Evolutionary conservation across 129 eudicot species (phyloP).

Genomic region (Saussurea involucrata): DNA sequence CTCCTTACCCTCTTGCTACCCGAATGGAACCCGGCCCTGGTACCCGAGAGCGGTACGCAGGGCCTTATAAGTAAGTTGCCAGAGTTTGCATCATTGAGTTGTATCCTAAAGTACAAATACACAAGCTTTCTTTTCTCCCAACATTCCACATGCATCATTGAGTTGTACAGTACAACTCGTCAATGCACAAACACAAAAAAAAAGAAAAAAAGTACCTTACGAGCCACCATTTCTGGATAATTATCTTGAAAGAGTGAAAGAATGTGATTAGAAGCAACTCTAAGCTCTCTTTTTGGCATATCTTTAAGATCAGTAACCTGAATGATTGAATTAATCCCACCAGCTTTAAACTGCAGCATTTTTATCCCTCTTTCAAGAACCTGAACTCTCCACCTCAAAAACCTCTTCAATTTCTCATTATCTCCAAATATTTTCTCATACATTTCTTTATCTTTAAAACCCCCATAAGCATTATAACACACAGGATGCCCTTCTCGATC

Average conservation of each 20-base stretch:
- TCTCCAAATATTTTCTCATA: conserved; percentile 80
- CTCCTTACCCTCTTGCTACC: too few species aligned
- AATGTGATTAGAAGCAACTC: conserved; percentile 88
- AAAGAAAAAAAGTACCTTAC: conserved; percentile 49
- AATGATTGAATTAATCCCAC: conserved; percentile 83
- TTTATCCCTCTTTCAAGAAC: conserved; percentile 87
- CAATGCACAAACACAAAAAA: neutral
- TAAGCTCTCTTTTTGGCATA: conserved; percentile 96
- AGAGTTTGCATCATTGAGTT: neutral
- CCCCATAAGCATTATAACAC: conserved; percentile 92
- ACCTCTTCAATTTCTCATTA: conserved; percentile 61
- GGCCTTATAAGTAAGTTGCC: too few species aligned
- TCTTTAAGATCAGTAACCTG: conserved; percentile 95
- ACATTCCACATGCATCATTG: neutral
- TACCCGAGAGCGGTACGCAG: too few species aligned
- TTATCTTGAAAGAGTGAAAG: conserved; percentile 88
- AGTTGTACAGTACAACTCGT: neutral
- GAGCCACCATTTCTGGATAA: conserved; percentile 98
- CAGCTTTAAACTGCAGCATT: conserved; percentile 78
- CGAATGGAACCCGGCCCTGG: too few species aligned
- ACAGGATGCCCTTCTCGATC: conserved; percentile 89
- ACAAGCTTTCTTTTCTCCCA: too few species aligned
- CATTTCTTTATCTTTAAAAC: conserved; percentile 77
- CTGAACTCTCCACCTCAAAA: conserved; percentile 94
- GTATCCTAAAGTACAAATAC: neutral